Percentiles rank a stretch among this genome's conserved stretches.
Evolutionary conservation across 2,329 filamentous ascomycete genomes (phyloP).

Genomic region (Cephalotrichum gorgonifer): DNA sequence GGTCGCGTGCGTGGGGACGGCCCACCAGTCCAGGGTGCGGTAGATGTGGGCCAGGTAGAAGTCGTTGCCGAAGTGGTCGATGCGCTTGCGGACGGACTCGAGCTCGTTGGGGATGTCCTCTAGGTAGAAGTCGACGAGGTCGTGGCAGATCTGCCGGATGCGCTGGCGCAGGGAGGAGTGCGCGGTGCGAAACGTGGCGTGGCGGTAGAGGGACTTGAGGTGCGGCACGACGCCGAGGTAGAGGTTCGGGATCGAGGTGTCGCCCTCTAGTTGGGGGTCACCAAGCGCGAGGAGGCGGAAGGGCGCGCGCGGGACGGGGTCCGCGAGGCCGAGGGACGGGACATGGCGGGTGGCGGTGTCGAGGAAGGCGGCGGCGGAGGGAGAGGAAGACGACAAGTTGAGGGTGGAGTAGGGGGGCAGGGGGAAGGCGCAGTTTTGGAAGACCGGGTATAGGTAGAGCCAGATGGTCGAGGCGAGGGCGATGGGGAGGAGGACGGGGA

Average conservation of each 20-base stretch:
- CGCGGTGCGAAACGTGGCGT: conserved; percentile 33
- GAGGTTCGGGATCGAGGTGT: conserved; percentile 64
- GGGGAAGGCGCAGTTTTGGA: conserved; percentile 74
- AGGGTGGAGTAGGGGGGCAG: conserved; percentile 22
- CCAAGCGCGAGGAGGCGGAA: conserved; percentile 82
- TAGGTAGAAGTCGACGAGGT: conserved; percentile 48
- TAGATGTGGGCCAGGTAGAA: conserved; percentile 92
- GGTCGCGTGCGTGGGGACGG: conserved; percentile 72
- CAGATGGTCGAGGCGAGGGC: conserved; percentile 63
- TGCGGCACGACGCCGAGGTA: conserved; percentile 45
- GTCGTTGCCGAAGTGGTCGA: conserved; percentile 91
- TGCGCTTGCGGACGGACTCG: conserved; percentile 60
- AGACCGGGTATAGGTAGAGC: conserved; percentile 79
- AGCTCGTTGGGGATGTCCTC: conserved; percentile 61
- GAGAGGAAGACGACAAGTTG: no score
- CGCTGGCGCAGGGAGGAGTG: conserved; percentile 40
- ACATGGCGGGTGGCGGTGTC: conserved; percentile 7
- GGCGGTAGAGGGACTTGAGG: conserved; percentile 32
- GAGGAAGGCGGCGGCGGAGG: conserved; percentile 7
- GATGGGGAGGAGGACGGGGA: conserved; percentile 40
- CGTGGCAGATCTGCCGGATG: conserved; percentile 42
- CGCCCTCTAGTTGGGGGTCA: conserved; percentile 89
- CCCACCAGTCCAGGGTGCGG: conserved; percentile 73
- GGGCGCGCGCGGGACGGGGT: conserved; percentile 40
- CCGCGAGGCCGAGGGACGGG: conserved; percentile 1